Evolutionary conservation across 2,329 filamentous ascomycete genomes (phyloP).

Genomic region (Paecilomyces variotii): DNA sequence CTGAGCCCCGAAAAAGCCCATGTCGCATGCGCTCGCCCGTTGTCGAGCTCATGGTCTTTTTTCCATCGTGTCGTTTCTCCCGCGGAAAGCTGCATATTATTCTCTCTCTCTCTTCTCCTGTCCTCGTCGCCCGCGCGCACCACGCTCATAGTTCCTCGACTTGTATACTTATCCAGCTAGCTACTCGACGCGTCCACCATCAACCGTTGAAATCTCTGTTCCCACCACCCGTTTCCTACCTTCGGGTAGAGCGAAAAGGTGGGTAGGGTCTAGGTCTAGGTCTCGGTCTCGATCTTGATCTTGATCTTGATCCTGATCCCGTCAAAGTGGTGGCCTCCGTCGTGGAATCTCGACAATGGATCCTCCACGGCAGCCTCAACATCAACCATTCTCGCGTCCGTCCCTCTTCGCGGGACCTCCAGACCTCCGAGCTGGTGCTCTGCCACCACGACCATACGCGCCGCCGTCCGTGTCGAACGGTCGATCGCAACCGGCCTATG

Average conservation of each 20-base stretch:
- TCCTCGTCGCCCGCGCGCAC: constrained; percentile 8
- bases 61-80: constrained; percentile 2
- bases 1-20: constrained; percentile 1
- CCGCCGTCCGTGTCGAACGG: constrained; percentile 10
- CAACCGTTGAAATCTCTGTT: not conserved
- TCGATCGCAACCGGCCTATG: constrained; percentile 15
- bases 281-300: too few relatives aligned
- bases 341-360: constrained; percentile 14
- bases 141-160: constrained; percentile 12
- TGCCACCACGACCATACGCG: constrained; percentile 14
- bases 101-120: constrained; percentile 6
- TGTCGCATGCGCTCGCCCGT: constrained; percentile 1
- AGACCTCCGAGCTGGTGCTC: constrained; percentile 19
- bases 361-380: constrained; percentile 17
- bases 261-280: not conserved
- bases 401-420: constrained; percentile 23
- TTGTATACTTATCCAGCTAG: not conserved
- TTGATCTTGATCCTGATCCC: not conserved
- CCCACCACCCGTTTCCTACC: not conserved
- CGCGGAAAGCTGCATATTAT: not conserved
- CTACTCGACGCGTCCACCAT: not conserved
- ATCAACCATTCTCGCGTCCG: constrained; percentile 21
- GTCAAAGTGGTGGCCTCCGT: not conserved
- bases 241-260: not conserved
- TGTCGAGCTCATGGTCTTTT: constrained; percentile 5